Conservation (phyloP, 495 filamentous ascomycete genomes). For the Penicillium cataractarum region DNA sequence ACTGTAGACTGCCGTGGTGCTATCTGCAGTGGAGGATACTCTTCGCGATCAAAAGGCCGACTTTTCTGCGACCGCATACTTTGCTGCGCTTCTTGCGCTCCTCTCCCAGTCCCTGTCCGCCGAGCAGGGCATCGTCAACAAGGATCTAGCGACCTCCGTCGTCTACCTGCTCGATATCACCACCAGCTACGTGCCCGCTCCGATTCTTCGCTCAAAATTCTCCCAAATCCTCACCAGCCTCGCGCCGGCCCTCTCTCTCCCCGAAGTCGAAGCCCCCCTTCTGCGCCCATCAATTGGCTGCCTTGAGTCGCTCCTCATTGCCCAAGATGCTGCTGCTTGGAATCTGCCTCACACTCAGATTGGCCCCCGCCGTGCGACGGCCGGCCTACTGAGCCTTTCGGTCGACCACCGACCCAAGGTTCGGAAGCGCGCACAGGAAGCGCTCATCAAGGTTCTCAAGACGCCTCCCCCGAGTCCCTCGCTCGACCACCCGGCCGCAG, state of each 20-base stretch:
- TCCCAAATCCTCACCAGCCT: constrained; percentile 86
- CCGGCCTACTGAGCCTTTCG: constrained; percentile 80
- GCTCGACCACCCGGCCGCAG: constrained; percentile 87
- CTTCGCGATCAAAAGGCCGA: constrained; percentile 83
- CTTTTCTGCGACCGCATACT: constrained; percentile 86
- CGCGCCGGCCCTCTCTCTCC: constrained; percentile 75
- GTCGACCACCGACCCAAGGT: constrained; percentile 93
- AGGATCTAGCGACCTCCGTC: constrained; percentile 81
- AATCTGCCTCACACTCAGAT: constrained; percentile 79
- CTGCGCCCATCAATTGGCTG: constrained; percentile 89
- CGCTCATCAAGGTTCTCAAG: constrained; percentile 78
- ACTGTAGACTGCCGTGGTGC: constrained; percentile 78
- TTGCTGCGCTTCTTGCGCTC: constrained; percentile 91
- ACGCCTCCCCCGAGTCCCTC: constrained; percentile 85
- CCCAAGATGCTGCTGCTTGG: constrained; percentile 88
- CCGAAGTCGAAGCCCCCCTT: constrained; percentile 85
- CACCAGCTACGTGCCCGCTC: constrained; percentile 76
- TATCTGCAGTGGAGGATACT: constrained; percentile 89
- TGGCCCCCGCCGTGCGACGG: constrained; percentile 84
- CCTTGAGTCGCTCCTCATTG: constrained; percentile 82
- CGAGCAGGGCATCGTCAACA: constrained; percentile 68
- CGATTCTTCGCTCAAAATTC: constrained; percentile 90
- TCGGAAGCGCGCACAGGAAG: constrained; percentile 90
- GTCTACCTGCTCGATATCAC: constrained; percentile 95
- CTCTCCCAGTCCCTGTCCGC: constrained; percentile 73